Conservation (phyloP, 805 yeast genomes). For the Maudiozyma bulderi region DNA sequence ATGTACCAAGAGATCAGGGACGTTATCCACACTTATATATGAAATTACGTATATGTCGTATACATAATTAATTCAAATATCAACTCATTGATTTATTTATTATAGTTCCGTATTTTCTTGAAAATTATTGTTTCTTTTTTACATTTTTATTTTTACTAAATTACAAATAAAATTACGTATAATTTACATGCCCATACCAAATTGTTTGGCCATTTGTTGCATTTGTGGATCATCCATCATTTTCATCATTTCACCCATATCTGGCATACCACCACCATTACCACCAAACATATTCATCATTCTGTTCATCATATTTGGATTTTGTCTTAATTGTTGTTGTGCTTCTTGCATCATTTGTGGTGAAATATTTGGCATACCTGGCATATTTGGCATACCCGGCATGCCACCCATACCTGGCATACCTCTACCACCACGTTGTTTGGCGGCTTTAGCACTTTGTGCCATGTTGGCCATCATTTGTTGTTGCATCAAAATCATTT, state of each 20-base stretch:
- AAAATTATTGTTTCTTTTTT: not conserved
- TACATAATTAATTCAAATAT: too few relatives aligned
- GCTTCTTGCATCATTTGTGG: constrained; percentile 39
- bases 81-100: too few relatives aligned
- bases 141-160: not conserved
- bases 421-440: constrained; percentile 31
- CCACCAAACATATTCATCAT: constrained; percentile 71
- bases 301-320: constrained; percentile 66
- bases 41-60: too few relatives aligned
- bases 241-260: constrained; percentile 54
- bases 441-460: constrained; percentile 44
- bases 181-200: constrained; percentile 31
- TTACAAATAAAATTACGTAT: not conserved
- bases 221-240: constrained; percentile 42
- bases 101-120: too few relatives aligned
- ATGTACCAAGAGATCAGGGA: too few relatives aligned
- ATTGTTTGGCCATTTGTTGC: constrained; percentile 41
- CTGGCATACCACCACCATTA: constrained; percentile 51
- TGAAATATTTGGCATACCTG: constrained; percentile 41
- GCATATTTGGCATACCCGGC: constrained; percentile 57
- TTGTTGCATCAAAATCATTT: constrained; percentile 84
- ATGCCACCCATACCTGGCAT: constrained; percentile 45
- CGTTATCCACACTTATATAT: too few relatives aligned
- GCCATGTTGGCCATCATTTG: constrained; percentile 94
- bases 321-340: constrained; percentile 55